phyloP scores from a whole-genome alignment of 2,329 filamentous ascomycete genomes.

The Ascochyta koolunga region DNA sequence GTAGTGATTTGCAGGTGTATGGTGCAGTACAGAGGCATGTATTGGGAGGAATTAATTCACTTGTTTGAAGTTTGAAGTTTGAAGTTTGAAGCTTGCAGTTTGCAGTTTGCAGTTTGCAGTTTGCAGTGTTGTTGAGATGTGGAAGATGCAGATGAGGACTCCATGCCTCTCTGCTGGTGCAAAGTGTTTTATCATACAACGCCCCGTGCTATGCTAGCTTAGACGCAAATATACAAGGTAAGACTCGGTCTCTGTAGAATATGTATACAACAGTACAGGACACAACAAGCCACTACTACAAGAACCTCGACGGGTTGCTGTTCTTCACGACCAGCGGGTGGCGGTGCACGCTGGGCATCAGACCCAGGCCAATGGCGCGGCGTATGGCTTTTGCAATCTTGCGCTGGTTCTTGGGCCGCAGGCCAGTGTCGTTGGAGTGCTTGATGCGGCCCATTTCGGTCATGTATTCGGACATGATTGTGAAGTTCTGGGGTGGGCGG shows the following conservation, averaged over 20 bases:
- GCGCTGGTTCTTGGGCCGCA: slow-evolving; percentile 88
- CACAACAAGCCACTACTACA: slow-evolving; percentile 16
- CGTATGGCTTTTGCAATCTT: slow-evolving; percentile 92
- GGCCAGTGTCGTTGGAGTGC: slow-evolving; percentile 74
- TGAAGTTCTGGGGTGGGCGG: slow-evolving; percentile 73
- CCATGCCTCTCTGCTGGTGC: too few species aligned
- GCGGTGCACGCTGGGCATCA: slow-evolving; percentile 88
- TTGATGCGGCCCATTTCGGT: slow-evolving; percentile 85
- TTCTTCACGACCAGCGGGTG: slow-evolving; percentile 66
- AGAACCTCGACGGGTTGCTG: slow-evolving; percentile 29
- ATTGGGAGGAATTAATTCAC: too few species aligned
- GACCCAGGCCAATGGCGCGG: slow-evolving; percentile 83
- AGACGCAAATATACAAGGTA: slow-evolving; percentile 16
- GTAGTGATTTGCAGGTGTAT: slow-evolving; percentile 3
- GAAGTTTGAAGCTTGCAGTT: too few species aligned
- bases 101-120: too few species aligned
- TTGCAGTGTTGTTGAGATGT: too few species aligned
- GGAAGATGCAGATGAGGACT: too few species aligned
- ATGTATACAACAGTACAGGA: too few species aligned
- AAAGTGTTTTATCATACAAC: neutral
- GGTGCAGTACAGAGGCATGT: neutral
- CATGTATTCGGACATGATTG: slow-evolving; percentile 87
- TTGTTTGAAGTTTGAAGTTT: too few species aligned
- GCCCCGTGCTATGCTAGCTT: slow-evolving; percentile 17
- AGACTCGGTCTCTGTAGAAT: slow-evolving; percentile 8